A percentile compares a stretch with the other conserved stretches of the same genome.
Conservation (phyloP, 2,329 filamentous ascomycete genomes). For the Acarospora socialis region DNA sequence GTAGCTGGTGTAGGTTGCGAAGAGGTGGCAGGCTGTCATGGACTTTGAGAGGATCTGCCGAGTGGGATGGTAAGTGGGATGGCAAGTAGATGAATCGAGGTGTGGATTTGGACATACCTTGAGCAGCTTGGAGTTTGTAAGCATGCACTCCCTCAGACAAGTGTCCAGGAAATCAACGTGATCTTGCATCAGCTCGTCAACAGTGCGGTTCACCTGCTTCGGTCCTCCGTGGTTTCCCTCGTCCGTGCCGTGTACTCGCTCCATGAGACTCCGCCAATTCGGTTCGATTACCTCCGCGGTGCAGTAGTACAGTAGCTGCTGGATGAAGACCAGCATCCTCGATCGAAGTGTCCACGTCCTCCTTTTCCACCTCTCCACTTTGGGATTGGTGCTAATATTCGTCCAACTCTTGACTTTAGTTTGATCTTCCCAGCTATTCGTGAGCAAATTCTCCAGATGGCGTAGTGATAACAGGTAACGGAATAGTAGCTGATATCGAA, state of each 20-base stretch:
- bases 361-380: conserved; percentile 83
- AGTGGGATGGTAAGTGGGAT: conserved; percentile 4
- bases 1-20: conserved; percentile 77
- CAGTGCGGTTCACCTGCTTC: conserved; percentile 54
- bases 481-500: conserved; percentile 90
- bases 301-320: conserved; percentile 93
- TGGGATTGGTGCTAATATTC: conserved; percentile 57
- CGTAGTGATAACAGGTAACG: conserved; percentile 82
- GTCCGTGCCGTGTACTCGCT: conserved; percentile 48
- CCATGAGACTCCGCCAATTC: conserved; percentile 91
- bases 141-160: conserved; percentile 96
- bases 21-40: conserved; percentile 90
- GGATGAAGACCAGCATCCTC: conserved; percentile 92
- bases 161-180: conserved; percentile 97
- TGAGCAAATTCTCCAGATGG: conserved; percentile 76
- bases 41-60: conserved; percentile 87
- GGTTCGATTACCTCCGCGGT: conserved; percentile 95
- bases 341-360: conserved; percentile 82
- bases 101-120: conserved; percentile 44
- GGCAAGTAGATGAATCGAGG: conserved; percentile 8
- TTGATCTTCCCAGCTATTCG: conserved; percentile 80
- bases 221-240: conserved; percentile 23
- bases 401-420: conserved; percentile 70
- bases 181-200: conserved; percentile 97
- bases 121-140: conserved; percentile 89